Percentiles rank a stretch among this genome's conserved stretches.
Conservation (phyloP, 2,329 filamentous ascomycete genomes). For the Xylariaceae sp. region DNA sequence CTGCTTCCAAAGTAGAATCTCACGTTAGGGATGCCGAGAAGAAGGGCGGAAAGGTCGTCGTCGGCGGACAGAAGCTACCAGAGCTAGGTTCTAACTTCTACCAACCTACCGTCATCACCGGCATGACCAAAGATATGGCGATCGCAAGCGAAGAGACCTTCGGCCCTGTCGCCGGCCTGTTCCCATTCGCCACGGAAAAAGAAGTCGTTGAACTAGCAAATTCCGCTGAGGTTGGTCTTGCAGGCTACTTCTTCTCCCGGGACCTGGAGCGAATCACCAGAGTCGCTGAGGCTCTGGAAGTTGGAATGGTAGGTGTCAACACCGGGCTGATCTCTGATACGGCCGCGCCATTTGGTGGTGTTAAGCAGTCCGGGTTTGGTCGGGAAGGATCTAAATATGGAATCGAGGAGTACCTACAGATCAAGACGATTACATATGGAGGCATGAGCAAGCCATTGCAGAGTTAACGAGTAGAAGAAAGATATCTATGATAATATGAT, state of each 20-base stretch:
- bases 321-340: constrained; percentile 67
- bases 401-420: constrained; percentile 73
- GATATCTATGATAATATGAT: not conserved
- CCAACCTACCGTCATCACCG: constrained; percentile 84
- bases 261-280: constrained; percentile 62
- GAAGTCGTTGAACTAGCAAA: constrained; percentile 89
- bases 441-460: constrained; percentile 61
- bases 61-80: constrained; percentile 74
- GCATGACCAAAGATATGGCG: constrained; percentile 84
- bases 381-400: constrained; percentile 78
- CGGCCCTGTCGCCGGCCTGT: constrained; percentile 87
- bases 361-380: constrained; percentile 82
- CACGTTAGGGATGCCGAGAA: constrained; percentile 79
- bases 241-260: constrained; percentile 87
- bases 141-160: constrained; percentile 91
- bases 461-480: constrained; percentile 33
- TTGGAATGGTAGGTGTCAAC: constrained; percentile 87
- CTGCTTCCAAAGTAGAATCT: constrained; percentile 74
- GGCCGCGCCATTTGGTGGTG: constrained; percentile 71
- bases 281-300: constrained; percentile 72
- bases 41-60: constrained; percentile 75
- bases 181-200: constrained; percentile 84
- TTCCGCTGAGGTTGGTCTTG: constrained; percentile 79
- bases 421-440: constrained; percentile 65
- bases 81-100: constrained; percentile 86